These are phyloP conservation scores for Aspergillus carlsbadensis DNA, from an alignment of 495 filamentous ascomycete species.

Conservation along the genomic window DNA sequence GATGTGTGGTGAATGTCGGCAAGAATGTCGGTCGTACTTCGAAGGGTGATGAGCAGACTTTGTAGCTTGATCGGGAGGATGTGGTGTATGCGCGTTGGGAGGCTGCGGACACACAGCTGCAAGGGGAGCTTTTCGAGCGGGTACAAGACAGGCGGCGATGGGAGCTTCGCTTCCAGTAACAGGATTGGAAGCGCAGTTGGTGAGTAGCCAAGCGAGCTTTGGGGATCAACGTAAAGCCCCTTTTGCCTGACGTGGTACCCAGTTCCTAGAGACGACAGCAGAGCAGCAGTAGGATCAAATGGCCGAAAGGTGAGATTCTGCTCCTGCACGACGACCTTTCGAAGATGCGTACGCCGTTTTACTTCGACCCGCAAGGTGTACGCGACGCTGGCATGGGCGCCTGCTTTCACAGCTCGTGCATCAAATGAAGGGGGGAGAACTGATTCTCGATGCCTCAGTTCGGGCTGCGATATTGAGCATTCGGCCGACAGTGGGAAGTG, in stretches of 20 bases:
- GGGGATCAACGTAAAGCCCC: not conserved
- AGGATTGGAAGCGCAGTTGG: not conserved
- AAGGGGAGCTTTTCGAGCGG: not conserved
- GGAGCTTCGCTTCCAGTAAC: slow-evolving; percentile 1
- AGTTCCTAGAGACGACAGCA: not conserved
- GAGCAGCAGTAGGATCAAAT: not conserved
- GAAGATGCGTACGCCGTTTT: not conserved
- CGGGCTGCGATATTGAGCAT: not conserved
- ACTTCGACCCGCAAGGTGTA: not conserved
- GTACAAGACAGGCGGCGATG: slow-evolving; percentile 2
- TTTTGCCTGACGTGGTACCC: slow-evolving; percentile 1
- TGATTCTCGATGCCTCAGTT: not conserved
- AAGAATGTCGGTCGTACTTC: not conserved
- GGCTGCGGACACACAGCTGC: not conserved
- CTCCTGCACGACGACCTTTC: not conserved
- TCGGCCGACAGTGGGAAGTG: not conserved
- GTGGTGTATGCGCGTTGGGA: not conserved
- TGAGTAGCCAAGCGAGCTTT: not conserved
- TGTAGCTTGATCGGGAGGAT: not conserved
- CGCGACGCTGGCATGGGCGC: not conserved
- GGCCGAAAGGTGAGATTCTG: not conserved
- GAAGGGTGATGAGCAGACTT: slow-evolving; percentile 1
- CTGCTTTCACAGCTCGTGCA: not conserved
- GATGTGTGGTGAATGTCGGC: not conserved
- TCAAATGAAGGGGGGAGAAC: slow-evolving; percentile 5